phyloP scores from a whole-genome alignment of 2,329 filamentous ascomycete species.

The Tolypocladium endophyticum region DNA sequence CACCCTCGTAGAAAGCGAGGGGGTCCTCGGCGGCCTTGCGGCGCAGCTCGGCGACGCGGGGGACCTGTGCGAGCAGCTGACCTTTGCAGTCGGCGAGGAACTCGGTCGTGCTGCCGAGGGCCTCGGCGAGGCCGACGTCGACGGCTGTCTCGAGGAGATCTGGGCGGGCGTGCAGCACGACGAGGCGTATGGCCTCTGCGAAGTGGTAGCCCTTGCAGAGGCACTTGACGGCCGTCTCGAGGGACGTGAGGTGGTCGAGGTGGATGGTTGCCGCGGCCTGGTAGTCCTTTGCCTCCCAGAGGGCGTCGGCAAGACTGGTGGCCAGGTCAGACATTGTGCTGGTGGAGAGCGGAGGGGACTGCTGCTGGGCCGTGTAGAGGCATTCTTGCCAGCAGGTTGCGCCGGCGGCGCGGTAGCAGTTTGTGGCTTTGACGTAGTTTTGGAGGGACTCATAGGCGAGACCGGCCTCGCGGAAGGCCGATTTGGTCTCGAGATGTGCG shows the following conservation, averaged over 20 bases:
- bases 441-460: conserved; percentile 81
- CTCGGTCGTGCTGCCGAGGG: conserved; percentile 74
- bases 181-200: conserved; percentile 74
- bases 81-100: conserved; percentile 86
- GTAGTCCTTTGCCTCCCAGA: conserved; percentile 79
- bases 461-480: conserved; percentile 75
- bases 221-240: conserved; percentile 59
- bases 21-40: conserved; percentile 75
- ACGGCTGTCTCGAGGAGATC: conserved; percentile 58
- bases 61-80: conserved; percentile 76
- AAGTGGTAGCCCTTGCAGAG: conserved; percentile 85
- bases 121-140: conserved; percentile 70
- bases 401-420: conserved; percentile 74
- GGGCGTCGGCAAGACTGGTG: conserved; percentile 62
- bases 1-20: conserved; percentile 78
- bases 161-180: conserved; percentile 47
- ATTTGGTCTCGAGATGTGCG: conserved; percentile 61
- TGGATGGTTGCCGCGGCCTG: conserved; percentile 68
- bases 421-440: conserved; percentile 63
- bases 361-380: conserved; percentile 65
- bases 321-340: conserved; percentile 58
- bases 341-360: conserved; percentile 46
- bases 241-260: conserved; percentile 66
- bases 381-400: conserved; percentile 78
- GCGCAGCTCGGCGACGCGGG: conserved; percentile 74